Base-by-base conservation (phyloP, 192 early-diverging fungal genomes). In the Coemansia sp. region DNA sequence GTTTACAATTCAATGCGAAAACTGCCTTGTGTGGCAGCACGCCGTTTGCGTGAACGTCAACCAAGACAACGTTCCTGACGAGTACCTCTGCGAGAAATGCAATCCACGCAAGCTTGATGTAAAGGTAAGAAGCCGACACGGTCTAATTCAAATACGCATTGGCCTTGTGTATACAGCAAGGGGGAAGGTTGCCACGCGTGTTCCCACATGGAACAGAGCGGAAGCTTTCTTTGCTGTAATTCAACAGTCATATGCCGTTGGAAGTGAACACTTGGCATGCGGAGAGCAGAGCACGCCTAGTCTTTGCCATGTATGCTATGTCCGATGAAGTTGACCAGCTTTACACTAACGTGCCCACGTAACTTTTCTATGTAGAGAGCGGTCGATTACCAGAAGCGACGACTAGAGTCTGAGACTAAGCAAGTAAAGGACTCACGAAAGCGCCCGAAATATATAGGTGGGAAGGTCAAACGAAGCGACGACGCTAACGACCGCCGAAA, bases 1-100 rank as follows among this genome's bases (percentile, higher is more conserved):
- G 13, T 95, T 90, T 47, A 98, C 97, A 7, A 93, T 99, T 45
- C 94, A 97, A 62, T 99, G 97, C 75, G 97, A 99, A 53, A 78
- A 85, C 52, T 98, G 97, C 70, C 66, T 86, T 6, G 93, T 95
- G 5, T 99, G 97, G 97, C 97, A 99, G 68, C 97, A 99, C 75
- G 88, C 88, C 6, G 85, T 88, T 21, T 99, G 97, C 70, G 90
- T 99, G 12, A 85, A 91, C 39, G 62, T 76, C 18, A 82, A 85
- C 36, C 81, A 87, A 56, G 84, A 85, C 47, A 87, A 88, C 62
- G 86, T 96, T 23, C 94, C 97, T 2, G 94, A 96, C 61, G 69
- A 86, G 37, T 96, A 94, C 62, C 78, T 90, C 6, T 99, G 95
- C 68, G 94, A 97, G 53, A 61, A 77, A 57, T 98, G 97, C 74